Evolutionary conservation across 495 filamentous ascomycete species (phyloP).

Genomic region (Penicillium paradoxum): DNA sequence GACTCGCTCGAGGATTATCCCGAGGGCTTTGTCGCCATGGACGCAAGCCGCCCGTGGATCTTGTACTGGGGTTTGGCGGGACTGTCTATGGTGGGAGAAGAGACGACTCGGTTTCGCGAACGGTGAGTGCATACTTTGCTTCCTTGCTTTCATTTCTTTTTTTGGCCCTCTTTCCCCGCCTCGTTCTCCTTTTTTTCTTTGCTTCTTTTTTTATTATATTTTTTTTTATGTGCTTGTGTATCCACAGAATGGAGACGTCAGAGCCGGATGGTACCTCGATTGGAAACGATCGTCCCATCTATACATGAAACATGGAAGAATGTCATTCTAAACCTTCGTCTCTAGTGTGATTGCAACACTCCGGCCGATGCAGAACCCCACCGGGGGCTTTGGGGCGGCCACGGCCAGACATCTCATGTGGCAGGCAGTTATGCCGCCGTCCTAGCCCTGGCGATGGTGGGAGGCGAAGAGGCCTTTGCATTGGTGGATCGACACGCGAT

Average conservation of each 20-base stretch:
- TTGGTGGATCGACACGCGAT: slow-evolving; percentile 76
- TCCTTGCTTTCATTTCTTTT: slow-evolving; percentile 4
- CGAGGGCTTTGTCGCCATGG: slow-evolving; percentile 57
- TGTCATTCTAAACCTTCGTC: slow-evolving; percentile 3
- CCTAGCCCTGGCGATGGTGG: slow-evolving; percentile 70
- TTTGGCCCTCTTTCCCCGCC: not conserved
- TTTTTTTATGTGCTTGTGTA: not conserved
- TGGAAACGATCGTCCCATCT: not conserved
- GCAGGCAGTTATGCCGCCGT: slow-evolving; percentile 84
- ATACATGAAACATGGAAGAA: not conserved
- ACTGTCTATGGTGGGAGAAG: slow-evolving; percentile 67
- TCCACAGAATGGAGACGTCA: not conserved
- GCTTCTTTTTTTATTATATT: not conserved
- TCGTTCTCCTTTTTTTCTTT: not conserved
- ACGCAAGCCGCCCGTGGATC: slow-evolving; percentile 87
- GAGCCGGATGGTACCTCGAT: not conserved
- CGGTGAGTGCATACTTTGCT: slow-evolving; percentile 38
- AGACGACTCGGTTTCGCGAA: slow-evolving; percentile 63
- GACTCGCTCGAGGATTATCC: slow-evolving; percentile 62
- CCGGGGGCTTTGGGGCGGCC: slow-evolving; percentile 94
- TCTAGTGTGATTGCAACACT: slow-evolving; percentile 64
- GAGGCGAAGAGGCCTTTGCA: slow-evolving; percentile 63
- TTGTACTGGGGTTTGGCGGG: slow-evolving; percentile 84
- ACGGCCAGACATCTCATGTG: slow-evolving; percentile 80
- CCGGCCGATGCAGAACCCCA: slow-evolving; percentile 70